Base-by-base conservation (phyloP, 2,329 filamentous ascomycete species). In the Paraconiothyrium brasiliense region DNA sequence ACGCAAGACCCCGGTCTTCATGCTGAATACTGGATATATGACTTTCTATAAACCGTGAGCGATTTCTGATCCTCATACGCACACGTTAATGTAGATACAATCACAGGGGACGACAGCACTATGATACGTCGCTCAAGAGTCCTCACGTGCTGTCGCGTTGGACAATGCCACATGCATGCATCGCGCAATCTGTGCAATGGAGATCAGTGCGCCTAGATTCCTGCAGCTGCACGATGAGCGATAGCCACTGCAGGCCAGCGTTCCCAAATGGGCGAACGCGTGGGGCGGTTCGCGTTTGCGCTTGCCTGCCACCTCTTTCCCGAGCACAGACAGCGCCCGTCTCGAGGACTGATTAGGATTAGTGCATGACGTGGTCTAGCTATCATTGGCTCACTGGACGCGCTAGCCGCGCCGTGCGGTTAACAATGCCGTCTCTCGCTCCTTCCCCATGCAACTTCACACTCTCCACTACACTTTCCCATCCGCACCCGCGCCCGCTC, bases 371-470 rank as follows among this genome's bases (percentile, higher is more conserved):
- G 1, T 7, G 3, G 7, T n/a, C 14, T 5, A 9, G 35, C n/a
- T 16, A 1, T n/a, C 16, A 41, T 41, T 41, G 39, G 39, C 39
- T n/a, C 4, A 2, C 2, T 7, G 3, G 39, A 7, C 39, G 39
- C 39, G 3, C 14, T 41, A 41, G 14, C 14, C 39, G 39, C 39
- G 39, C 39, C 16, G 1, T 41, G 39, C 39, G 39, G 2, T 41
- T 41, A 41, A n/a, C 14, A 20, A 7, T n/a, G 37, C 37, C 37
- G 20, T 13, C 11, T 24, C 46, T 24, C 46, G 14, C 61, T 46
- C 43, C 58, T 63, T 51, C 16, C 37, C 37, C 39, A 41, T 46
- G 9, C 43, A 22, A 46, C 43, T 24, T 22, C 43, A 46, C 35
- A 14, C 43, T 46, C 20, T 46, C n/a, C 43, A 24, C 20, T 7